Conservation (phyloP, 176 grass and related monocot genomes). For the Themeda triandra region DNA sequence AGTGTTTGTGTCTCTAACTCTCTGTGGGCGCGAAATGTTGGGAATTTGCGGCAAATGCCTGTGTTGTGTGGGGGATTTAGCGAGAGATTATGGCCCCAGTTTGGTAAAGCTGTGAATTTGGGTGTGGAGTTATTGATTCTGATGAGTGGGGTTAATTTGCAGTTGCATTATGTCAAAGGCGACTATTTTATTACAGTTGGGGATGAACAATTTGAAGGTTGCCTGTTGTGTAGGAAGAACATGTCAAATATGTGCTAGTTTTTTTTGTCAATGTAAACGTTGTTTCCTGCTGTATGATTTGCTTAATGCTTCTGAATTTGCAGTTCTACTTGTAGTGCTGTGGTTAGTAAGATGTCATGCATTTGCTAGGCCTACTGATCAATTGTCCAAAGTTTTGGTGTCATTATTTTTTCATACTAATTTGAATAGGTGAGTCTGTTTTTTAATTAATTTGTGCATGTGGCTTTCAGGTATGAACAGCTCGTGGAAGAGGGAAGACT, state of each 20-base stretch:
- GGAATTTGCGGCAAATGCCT: background rate
- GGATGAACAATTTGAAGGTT: background rate
- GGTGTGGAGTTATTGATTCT: background rate
- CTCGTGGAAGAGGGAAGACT: constrained; percentile 86
- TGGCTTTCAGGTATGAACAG: constrained; percentile 79
- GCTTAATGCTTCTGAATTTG: background rate
- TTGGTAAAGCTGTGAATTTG: background rate
- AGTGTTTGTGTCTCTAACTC: background rate
- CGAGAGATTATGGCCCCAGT: background rate
- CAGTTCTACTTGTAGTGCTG: background rate
- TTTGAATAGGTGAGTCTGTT: background rate
- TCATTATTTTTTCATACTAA: background rate
- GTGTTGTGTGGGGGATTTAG: background rate
- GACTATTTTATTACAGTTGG: background rate
- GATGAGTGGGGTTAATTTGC: background rate
- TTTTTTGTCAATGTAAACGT: too few species aligned
- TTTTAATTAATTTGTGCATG: constrained; percentile 10
- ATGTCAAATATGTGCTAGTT: background rate
- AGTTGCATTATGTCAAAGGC: background rate
- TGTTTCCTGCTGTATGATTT: background rate
- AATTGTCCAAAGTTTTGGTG: background rate
- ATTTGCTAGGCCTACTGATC: background rate
- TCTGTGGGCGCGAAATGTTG: background rate
- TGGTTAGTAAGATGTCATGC: background rate
- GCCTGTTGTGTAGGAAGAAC: background rate